These are phyloP conservation scores for Alternaria dauci DNA, from an alignment of 2,329 filamentous ascomycete genomes.

Conservation along the genomic window DNA sequence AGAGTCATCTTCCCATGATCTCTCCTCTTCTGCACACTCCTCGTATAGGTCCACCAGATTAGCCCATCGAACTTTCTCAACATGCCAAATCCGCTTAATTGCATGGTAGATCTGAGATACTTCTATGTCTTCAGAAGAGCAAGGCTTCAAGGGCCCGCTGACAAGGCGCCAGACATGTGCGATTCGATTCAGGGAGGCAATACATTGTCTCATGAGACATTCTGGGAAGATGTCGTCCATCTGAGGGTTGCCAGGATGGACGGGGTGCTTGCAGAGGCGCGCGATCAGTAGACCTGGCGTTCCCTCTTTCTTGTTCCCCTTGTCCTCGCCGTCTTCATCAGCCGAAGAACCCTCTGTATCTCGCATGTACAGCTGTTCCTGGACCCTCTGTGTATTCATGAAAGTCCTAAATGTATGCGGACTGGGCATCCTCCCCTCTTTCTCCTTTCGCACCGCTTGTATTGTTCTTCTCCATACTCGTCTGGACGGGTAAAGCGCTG, in stretches of 20 bases:
- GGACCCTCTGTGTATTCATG: neutral
- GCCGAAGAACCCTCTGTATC: neutral
- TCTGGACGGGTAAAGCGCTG: neutral
- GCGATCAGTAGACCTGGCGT: neutral
- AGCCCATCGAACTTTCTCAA: conserved; percentile 5
- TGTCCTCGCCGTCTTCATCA: neutral
- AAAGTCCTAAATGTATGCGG: conserved; percentile 1
- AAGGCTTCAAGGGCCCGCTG: neutral
- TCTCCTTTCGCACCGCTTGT: neutral
- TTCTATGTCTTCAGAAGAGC: neutral
- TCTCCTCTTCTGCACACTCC: neutral
- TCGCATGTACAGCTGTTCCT: neutral
- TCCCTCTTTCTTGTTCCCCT: neutral
- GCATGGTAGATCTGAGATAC: neutral
- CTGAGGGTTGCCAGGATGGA: conserved; percentile 2
- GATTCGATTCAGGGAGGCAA: conserved; percentile 8
- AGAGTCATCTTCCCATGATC: neutral
- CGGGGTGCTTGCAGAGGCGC: neutral
- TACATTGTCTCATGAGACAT: conserved; percentile 6
- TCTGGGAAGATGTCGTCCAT: neutral
- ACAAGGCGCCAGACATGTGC: conserved; percentile 4
- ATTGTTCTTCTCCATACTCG: neutral
- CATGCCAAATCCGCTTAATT: conserved; percentile 3
- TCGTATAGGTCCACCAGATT: neutral
- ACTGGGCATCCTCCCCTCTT: neutral